These are phyloP conservation scores for Rhodotorula babjevae DNA, from an alignment of 768 basidiomycete species.

Conservation along the genomic window DNA sequence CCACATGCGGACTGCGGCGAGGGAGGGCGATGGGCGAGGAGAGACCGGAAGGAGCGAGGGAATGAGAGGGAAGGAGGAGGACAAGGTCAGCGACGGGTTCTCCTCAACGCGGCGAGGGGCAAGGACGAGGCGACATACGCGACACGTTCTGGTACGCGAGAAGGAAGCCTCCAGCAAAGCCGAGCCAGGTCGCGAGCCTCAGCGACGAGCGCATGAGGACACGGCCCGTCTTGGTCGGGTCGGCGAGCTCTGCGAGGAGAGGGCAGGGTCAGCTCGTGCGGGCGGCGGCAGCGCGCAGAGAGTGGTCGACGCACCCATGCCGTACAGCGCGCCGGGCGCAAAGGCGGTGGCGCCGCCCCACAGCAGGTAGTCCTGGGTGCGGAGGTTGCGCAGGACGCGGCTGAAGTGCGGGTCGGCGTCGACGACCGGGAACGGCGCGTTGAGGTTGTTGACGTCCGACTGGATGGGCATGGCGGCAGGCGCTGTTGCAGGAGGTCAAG, in stretches of 20 bases:
- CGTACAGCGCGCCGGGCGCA: constrained; percentile 72
- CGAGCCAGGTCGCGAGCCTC: constrained; percentile 59
- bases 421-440: constrained; percentile 76
- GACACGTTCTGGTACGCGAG: constrained; percentile 86
- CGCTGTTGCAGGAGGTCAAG: not conserved
- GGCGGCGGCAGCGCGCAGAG: not conserved
- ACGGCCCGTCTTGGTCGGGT: constrained; percentile 50
- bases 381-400: constrained; percentile 82
- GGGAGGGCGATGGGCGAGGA: constrained; percentile 1
- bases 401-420: constrained; percentile 85
- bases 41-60: constrained; percentile 2
- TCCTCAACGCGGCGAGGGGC: not conserved
- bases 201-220: constrained; percentile 46
- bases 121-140: constrained; percentile 55
- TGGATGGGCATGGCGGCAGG: not conserved
- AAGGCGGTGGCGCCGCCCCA: constrained; percentile 77
- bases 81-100: too few species aligned
- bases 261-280: not conserved
- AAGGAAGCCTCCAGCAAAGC: constrained; percentile 85
- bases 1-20: constrained; percentile 74
- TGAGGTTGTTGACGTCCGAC: constrained; percentile 41
- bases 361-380: constrained; percentile 75
- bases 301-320: constrained; percentile 63
- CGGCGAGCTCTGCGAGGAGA: constrained; percentile 44
- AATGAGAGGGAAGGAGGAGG: constrained; percentile 50